These are phyloP conservation scores for Curvularia hawaiiensis DNA, from an alignment of 2,329 filamentous ascomycete genomes.

Conservation along the genomic window DNA sequence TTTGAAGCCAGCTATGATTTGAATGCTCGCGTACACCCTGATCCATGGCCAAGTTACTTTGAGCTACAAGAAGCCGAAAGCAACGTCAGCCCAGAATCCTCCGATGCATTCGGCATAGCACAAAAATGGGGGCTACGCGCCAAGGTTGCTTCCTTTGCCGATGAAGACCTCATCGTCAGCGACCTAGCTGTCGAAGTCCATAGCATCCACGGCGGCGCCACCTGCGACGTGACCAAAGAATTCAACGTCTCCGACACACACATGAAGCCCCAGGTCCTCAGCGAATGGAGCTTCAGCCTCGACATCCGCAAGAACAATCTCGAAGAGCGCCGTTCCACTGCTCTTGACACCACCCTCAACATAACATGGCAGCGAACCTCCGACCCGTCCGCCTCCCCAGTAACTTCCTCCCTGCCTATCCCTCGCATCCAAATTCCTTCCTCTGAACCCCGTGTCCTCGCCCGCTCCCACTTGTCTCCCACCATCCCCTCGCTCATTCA, in stretches of 20 bases:
- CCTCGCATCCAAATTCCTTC: conserved; percentile 81
- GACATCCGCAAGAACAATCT: conserved; percentile 76
- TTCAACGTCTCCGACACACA: conserved; percentile 35
- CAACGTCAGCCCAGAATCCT: conserved; percentile 40
- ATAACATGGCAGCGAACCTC: conserved; percentile 75
- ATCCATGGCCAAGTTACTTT: conserved; percentile 89
- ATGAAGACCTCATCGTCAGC: conserved; percentile 65
- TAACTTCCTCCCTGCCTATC: conserved; percentile 68
- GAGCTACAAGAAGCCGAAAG: conserved; percentile 56
- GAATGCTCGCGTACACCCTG: conserved; percentile 74
- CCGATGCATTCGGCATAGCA: conserved; percentile 65
- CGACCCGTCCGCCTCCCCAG: conserved; percentile 35
- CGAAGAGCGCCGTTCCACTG: conserved; percentile 78
- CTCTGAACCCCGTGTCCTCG: conserved; percentile 83
- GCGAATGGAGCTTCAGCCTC: conserved; percentile 74
- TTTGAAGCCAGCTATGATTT: conserved; percentile 95
- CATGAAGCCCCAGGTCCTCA: conserved; percentile 70
- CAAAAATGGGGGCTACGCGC: conserved; percentile 84
- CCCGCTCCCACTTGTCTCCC: conserved; percentile 49
- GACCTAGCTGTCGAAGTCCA: conserved; percentile 68
- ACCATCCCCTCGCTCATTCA: conserved; percentile 35
- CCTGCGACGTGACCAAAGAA: conserved; percentile 54
- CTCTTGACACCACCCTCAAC: conserved; percentile 74
- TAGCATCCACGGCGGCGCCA: conserved; percentile 65
- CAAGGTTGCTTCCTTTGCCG: conserved; percentile 74